phyloP scores from a whole-genome alignment of 805 yeast species.

The Myxozyma nipponensis region DNA sequence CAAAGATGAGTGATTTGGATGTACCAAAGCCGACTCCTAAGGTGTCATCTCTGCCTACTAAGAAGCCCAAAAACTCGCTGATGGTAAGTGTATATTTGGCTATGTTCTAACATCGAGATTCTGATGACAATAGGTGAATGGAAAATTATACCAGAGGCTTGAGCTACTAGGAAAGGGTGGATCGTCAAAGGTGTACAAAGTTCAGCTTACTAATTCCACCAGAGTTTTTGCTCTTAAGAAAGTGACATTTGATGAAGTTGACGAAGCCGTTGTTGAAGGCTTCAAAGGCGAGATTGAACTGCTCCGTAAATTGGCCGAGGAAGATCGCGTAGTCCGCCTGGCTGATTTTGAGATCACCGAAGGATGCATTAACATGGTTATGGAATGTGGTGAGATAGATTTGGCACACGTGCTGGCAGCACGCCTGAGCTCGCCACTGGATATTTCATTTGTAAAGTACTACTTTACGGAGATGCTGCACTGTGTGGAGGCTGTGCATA shows the following conservation, averaged over 20 bases:
- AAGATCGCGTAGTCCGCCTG: conserved; percentile 72
- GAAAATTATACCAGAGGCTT: conserved; percentile 61
- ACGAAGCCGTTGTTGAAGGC: conserved; percentile 65
- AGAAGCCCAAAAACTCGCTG: conserved; percentile 34
- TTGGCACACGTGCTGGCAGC: conserved; percentile 72
- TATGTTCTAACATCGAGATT: neutral
- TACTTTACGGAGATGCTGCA: conserved; percentile 72
- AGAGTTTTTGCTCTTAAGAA: conserved; percentile 73
- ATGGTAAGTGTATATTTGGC: conserved; percentile 43
- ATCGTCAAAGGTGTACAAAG: conserved; percentile 84
- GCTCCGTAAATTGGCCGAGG: conserved; percentile 53
- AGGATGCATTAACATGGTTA: conserved; percentile 60
- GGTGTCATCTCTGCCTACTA: neutral
- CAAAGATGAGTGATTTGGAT: conserved; percentile 27
- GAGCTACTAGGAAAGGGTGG: conserved; percentile 90
- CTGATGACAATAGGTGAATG: conserved; percentile 30
- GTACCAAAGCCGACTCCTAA: conserved; percentile 23
- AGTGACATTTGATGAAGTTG: conserved; percentile 73
- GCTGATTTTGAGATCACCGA: conserved; percentile 67
- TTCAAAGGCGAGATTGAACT: conserved; percentile 89
- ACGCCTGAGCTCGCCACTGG: conserved; percentile 51
- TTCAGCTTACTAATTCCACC: conserved; percentile 48
- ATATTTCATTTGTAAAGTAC: conserved; percentile 71
- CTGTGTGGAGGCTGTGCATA: conserved; percentile 86
- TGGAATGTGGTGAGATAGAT: conserved; percentile 96